Conservation (phyloP, 345 rosid genomes). For the Nasturtium officinale region DNA sequence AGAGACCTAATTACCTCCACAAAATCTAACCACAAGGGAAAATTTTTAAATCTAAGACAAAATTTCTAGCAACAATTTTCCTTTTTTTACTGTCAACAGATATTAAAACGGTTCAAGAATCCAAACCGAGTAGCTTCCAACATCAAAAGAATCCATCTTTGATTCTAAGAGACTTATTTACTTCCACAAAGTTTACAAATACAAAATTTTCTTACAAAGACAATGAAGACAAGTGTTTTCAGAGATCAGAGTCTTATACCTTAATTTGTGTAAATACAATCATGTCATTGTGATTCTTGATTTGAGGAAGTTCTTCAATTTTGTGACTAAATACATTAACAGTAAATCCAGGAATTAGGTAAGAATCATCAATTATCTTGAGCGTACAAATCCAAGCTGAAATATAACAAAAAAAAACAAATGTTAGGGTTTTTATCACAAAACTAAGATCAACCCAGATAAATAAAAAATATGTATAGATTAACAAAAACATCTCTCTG, state of each 20-base stretch:
- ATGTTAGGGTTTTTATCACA: conserved; percentile 6
- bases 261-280: conserved; percentile 56
- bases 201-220: no score
- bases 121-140: no score
- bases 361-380: conserved; percentile 59
- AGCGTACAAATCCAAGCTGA: conserved; percentile 63
- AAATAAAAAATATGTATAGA: neutral
- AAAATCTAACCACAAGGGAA: no score
- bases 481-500: no score
- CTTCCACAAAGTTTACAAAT: neutral
- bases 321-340: conserved; percentile 53
- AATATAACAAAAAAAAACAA: neutral
- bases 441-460: no score
- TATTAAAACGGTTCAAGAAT: no score
- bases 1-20: neutral
- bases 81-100: no score
- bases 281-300: conserved; percentile 57
- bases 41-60: neutral
- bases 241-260: conserved; percentile 48
- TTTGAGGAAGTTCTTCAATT: conserved; percentile 54
- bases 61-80: neutral
- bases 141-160: no score
- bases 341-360: conserved; percentile 48
- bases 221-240: neutral
- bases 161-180: no score